Evolutionary conservation across 2,329 filamentous ascomycete species (phyloP), one percentile per base, ranked within the genome.

Genomic region (Bisporella sp.): DNA sequence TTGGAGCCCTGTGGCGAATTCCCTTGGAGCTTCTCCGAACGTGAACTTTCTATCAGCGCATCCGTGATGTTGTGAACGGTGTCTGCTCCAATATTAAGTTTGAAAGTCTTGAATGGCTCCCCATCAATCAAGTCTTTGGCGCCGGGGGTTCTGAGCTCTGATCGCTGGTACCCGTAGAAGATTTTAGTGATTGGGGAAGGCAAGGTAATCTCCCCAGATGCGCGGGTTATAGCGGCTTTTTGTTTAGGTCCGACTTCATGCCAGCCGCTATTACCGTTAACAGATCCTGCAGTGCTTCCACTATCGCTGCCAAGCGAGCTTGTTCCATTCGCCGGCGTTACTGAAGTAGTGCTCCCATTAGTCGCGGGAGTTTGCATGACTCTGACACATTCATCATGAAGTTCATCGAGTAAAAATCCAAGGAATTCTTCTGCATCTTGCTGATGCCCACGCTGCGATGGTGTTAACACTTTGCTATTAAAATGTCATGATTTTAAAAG

Each of bases 341-440:
- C 70, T 6, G 68, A 68, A 2, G 72, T 73, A 4, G 73, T 71
- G 29, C 67, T 68, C 2, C 68, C 62, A 13, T 56, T 60, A 12
- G 51, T 59, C 6, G 57, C 40, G 40, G 50, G 61, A 13, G 56
- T 58, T 40, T 55, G 79, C 72, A 95, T 87, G 44, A 92, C 84
- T 51, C 84, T 78, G 12, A 83, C 81, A 65, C 91, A 96, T 68
- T 99, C 93, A 57, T 97, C 91, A 61, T 96, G 91, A 33, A 99
- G 79, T 45, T 89, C 89, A 63, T 96, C 91, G 4, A 99, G 76
- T 33, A 99, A 74, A 66, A 97, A 95, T 0, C 91, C 92, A 29
- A 99, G 74, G 59, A 99, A 99, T 64, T 99, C 93, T 65, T 99
- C 90, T 1, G 93, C 93, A 71, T 99, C 93, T 73, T 99, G 92